These are phyloP conservation scores for Dentipellis fragilis DNA, from an alignment of 768 basidiomycete genomes.

Conservation along the genomic window DNA sequence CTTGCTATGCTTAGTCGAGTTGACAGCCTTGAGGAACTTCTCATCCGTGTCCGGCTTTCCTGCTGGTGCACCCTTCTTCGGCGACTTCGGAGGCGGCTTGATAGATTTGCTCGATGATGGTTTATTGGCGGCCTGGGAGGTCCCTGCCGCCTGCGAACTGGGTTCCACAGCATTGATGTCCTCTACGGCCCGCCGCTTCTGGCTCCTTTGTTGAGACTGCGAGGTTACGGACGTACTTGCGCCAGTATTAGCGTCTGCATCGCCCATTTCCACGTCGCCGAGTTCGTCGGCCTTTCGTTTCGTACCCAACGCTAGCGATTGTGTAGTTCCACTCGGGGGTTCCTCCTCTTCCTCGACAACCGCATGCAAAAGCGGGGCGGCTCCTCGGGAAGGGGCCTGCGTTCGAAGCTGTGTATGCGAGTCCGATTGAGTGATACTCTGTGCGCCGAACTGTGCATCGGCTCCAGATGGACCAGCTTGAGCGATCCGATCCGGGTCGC, in stretches of 20 bases:
- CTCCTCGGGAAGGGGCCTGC: not conserved
- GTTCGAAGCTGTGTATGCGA: not conserved
- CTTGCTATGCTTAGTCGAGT: slow-evolving; percentile 60
- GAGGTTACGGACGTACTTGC: not conserved
- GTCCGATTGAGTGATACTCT: not conserved
- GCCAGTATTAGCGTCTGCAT: slow-evolving; percentile 9
- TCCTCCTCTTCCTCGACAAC: slow-evolving; percentile 7
- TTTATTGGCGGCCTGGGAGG: not conserved
- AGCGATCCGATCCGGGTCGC: slow-evolving; percentile 8
- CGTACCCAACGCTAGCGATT: slow-evolving; percentile 11
- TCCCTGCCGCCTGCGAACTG: not conserved
- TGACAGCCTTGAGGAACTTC: slow-evolving; percentile 57
- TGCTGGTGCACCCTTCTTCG: not conserved
- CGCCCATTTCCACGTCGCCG: slow-evolving; percentile 28
- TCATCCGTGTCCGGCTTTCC: slow-evolving; percentile 40
- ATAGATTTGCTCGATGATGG: not conserved
- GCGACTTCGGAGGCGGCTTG: not conserved
- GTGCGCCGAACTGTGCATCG: not conserved
- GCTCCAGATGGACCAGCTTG: not conserved
- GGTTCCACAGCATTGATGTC: slow-evolving; percentile 24
- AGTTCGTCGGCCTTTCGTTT: slow-evolving; percentile 29
- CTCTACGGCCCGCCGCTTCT: slow-evolving; percentile 35
- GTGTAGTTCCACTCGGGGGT: not conserved
- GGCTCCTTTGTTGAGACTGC: not conserved
- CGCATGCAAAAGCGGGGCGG: not conserved